A percentile compares a stretch with the other conserved stretches of the same genome.
Evolutionary conservation across 129 eudicot genomes (phyloP).

Genomic region (Artemisia argyi): DNA sequence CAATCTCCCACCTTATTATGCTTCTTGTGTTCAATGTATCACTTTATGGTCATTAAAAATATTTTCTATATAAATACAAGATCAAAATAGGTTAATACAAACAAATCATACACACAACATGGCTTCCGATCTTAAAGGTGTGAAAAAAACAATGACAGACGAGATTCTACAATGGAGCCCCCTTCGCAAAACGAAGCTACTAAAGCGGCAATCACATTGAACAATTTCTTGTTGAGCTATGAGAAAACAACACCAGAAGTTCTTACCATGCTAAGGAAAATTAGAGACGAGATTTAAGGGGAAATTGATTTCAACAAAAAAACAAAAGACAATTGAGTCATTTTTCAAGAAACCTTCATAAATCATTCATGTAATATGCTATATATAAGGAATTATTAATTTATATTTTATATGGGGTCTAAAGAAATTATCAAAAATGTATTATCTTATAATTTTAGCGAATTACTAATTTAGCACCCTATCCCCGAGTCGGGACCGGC

Average conservation of each 20-base stretch:
- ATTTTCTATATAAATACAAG: no score
- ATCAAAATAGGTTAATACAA: no score
- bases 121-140: no score
- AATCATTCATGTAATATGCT: slow-evolving; percentile 29
- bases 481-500: slow-evolving; percentile 22
- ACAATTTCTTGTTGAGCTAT: slow-evolving; percentile 41
- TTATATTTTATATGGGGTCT: slow-evolving; percentile 34
- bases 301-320: no score
- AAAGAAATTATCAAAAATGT: slow-evolving; percentile 38
- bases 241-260: slow-evolving; percentile 34
- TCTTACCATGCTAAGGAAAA: slow-evolving; percentile 31
- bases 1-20: no score
- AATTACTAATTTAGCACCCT: slow-evolving; percentile 38
- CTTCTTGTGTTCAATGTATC: no score
- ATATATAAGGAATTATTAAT: slow-evolving; percentile 30
- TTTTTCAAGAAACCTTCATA: slow-evolving; percentile 31
- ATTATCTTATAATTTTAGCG: slow-evolving; percentile 43
- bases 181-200: slow-evolving; percentile 14
- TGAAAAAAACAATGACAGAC: no score
- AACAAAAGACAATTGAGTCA: no score
- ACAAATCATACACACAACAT: no score
- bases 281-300: no score
- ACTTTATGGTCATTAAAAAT: no score
- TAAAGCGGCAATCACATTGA: slow-evolving; percentile 28
- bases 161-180: slow-evolving; percentile 42